Conservation (phyloP, 176 grass and related monocot species). For the Bonia amplexicaulis region DNA sequence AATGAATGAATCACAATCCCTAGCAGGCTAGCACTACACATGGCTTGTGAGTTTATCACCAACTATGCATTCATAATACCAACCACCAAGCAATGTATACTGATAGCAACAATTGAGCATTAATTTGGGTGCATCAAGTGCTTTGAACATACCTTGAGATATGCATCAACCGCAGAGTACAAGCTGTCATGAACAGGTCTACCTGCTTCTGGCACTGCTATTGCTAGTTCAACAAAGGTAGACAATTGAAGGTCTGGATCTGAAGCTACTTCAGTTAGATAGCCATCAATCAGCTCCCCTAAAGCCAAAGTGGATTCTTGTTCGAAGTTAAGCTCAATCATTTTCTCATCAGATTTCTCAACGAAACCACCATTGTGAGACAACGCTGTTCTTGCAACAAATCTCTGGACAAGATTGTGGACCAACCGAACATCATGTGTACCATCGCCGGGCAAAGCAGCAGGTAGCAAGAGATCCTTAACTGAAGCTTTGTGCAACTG, state of each 20-base stretch:
- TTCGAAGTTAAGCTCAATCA: conserved; percentile 65
- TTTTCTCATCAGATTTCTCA: conserved; percentile 65
- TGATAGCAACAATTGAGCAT: not conserved
- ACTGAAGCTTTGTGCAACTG: conserved; percentile 83
- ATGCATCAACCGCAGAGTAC: conserved; percentile 85
- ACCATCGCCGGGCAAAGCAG: conserved; percentile 35
- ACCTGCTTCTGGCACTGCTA: conserved; percentile 62
- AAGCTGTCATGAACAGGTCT: conserved; percentile 75
- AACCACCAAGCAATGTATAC: not conserved
- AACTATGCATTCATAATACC: conserved; percentile 2
- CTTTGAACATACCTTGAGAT: conserved; percentile 75
- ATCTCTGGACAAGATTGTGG: conserved; percentile 73
- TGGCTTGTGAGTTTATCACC: not conserved
- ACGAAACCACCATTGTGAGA: conserved; percentile 42
- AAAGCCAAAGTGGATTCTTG: conserved; percentile 66
- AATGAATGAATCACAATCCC: not conserved
- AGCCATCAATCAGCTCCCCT: conserved; percentile 78
- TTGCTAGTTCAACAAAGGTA: conserved; percentile 68
- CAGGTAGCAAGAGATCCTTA: conserved; percentile 79
- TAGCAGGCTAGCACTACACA: not conserved
- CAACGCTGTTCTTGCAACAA: conserved; percentile 47
- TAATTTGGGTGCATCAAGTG: conserved; percentile 4
- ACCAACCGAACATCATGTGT: conserved; percentile 65
- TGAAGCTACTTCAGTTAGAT: conserved; percentile 73
- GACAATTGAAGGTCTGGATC: conserved; percentile 74